Evolutionary conservation across 2,329 filamentous ascomycete species (phyloP), one percentile per base, ranked within the genome.

Genomic region (Colletotrichum orbiculare): DNA sequence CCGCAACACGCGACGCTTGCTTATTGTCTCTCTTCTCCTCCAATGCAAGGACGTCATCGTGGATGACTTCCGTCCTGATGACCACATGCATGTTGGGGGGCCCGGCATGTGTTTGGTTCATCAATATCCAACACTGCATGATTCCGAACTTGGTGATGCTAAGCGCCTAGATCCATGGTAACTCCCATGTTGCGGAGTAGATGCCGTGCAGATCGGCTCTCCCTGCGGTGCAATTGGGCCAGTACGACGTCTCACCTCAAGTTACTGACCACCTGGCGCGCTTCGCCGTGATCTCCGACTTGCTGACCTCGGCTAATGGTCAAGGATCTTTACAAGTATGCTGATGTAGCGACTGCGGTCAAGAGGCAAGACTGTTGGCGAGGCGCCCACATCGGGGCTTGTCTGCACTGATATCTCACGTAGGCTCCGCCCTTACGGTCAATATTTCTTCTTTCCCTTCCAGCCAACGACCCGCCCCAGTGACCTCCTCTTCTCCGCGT

Each of bases 21-120:
- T 61, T 61, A 13, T 52, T 42, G 7, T 37, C 12, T 13, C n/a
- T 9, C 35, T 10, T 10, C 15, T 13, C 15, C 13, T 55, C 52
- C 50, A 55, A 38, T 42, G 39, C 17, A n/a, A 34, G 52, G 35
- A 65, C 57, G 57, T 61, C 62, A 62, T 62, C 46, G n/a, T 41
- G 35, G 41, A 13, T 13, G 17, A 50, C 39, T n/a, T 34, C 35
- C 57, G 35, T 50, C 17, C 35, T 10, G 33, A 43, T 52, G 45
- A 56, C 50, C 13, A 25, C 57, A 48, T 61, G 25, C 46, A 58
- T 58, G 55, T 37, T 43, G 4, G 8, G 10, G 13, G 13, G 2
- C n/a, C 25, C 47, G 48, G 37, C 37, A 38, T 33, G 47, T 47
- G 12, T 35, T 10, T 47, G 34, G 46, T 62, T 37, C 47, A 58